Conservation (phyloP, 306 rosid genomes). For the Prunus fruticosa region DNA sequence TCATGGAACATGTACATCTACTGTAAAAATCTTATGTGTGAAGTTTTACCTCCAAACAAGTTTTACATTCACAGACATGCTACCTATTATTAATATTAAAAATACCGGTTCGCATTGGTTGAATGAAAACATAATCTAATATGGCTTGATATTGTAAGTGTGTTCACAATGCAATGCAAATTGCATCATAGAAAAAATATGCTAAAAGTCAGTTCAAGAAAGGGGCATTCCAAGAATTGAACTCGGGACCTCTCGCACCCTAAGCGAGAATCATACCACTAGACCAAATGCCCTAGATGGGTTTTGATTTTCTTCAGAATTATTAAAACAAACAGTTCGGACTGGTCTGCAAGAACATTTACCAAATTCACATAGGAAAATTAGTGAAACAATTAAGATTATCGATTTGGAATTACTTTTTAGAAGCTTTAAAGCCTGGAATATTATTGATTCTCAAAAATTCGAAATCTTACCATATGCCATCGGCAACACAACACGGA, state of each 20-base stretch:
- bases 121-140: too few species aligned
- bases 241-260: constrained; percentile 17
- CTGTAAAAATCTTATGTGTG: too few species aligned
- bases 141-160: too few species aligned
- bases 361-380: not conserved
- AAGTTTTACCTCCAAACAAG: too few species aligned
- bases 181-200: too few species aligned
- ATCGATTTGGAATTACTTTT: not conserved
- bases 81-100: too few species aligned
- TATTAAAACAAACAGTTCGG: too few species aligned
- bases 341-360: too few species aligned
- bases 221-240: constrained; percentile 12
- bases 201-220: not conserved
- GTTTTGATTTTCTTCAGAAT: not conserved
- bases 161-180: too few species aligned
- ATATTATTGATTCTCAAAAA: not conserved
- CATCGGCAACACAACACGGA: not conserved
- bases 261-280: constrained; percentile 21
- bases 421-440: not conserved
- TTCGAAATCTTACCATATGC: not conserved
- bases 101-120: too few species aligned
- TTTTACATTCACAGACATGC: too few species aligned
- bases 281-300: not conserved
- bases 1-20: not conserved
- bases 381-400: not conserved